Conservation (phyloP, 78 protist species). For the Dictyostelium citrinum region DNA sequence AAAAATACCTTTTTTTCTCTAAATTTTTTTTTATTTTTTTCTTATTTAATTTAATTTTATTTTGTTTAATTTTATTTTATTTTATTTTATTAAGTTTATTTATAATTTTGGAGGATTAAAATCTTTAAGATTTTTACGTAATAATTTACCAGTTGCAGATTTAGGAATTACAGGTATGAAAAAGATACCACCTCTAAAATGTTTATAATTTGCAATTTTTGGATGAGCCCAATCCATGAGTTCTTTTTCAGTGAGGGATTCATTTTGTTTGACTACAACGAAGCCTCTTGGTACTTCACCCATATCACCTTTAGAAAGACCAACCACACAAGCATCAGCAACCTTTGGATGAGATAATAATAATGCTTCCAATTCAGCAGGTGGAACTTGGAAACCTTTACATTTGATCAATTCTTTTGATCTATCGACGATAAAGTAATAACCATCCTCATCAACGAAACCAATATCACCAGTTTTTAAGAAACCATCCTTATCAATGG, state of each 20-base stretch:
- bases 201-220: conserved; percentile 80
- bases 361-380: conserved; percentile 94
- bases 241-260: conserved; percentile 61
- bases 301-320: conserved; percentile 56
- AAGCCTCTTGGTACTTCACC: conserved; percentile 95
- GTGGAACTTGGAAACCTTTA: conserved; percentile 96
- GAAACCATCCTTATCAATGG: conserved; percentile 84
- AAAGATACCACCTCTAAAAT: conserved; percentile 77
- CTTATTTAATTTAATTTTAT: no score
- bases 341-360: conserved; percentile 84
- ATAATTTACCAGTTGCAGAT: conserved; percentile 89
- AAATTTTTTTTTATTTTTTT: no score
- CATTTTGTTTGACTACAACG: conserved; percentile 79
- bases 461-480: conserved; percentile 94
- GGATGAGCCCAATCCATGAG: conserved; percentile 20
- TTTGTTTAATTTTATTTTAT: not conserved
- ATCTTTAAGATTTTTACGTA: conserved; percentile 72
- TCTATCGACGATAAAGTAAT: conserved; percentile 80
- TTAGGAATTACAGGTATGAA: conserved; percentile 87
- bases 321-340: conserved; percentile 88
- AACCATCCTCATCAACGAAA: conserved; percentile 77
- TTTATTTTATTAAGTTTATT: not conserved
- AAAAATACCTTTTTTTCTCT: no score
- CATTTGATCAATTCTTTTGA: conserved; percentile 85
- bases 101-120: conserved; percentile 22